Conservation (phyloP, 2,329 filamentous ascomycete species). For the Aureobasidium sp. region DNA sequence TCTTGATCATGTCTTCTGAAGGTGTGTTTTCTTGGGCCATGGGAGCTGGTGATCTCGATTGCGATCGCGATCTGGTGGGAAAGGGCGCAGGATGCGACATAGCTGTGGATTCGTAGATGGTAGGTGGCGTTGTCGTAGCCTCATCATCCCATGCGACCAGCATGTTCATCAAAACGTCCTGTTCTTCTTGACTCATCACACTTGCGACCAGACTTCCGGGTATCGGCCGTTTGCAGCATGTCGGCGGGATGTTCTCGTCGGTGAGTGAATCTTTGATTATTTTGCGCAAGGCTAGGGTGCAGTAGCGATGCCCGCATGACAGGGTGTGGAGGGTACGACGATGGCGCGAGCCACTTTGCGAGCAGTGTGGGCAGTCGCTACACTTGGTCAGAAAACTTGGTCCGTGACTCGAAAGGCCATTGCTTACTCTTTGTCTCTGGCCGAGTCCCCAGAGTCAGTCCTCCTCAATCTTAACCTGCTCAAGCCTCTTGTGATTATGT, state of each 20-base stretch:
- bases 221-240: constrained; percentile 36
- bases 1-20: constrained; percentile 16
- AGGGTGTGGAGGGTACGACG: constrained; percentile 27
- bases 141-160: constrained; percentile 29
- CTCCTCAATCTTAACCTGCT: constrained; percentile 27
- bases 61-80: neutral
- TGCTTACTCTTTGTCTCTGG: constrained; percentile 19
- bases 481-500: constrained; percentile 28
- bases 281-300: constrained; percentile 28
- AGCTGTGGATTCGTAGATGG: neutral
- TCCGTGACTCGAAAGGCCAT: neutral
- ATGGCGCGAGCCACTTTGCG: constrained; percentile 23
- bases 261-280: constrained; percentile 32
- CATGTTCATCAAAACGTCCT: constrained; percentile 28
- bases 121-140: constrained; percentile 6
- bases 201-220: constrained; percentile 34
- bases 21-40: neutral
- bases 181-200: constrained; percentile 34
- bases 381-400: neutral
- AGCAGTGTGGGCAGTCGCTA: constrained; percentile 29
- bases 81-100: neutral
- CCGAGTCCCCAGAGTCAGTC: constrained; percentile 23
- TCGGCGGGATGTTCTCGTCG: constrained; percentile 30
- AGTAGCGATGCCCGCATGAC: constrained; percentile 31
- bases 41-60: neutral